phyloP scores from a whole-genome alignment of 1,284 basidiomycete genomes.

The Fistulinella staudtii region DNA sequence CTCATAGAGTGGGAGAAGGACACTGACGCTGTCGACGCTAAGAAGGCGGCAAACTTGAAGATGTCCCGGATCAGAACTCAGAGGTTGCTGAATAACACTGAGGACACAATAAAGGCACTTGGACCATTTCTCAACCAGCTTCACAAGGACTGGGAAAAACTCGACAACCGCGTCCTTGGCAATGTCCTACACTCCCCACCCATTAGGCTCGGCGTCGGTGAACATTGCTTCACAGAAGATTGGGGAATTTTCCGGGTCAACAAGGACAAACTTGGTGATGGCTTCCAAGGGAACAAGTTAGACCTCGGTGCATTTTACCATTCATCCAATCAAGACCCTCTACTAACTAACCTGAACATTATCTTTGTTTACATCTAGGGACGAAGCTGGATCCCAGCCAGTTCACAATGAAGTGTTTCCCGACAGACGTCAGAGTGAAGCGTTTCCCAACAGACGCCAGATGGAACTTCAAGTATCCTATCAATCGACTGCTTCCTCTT shows the following conservation, averaged over 20 bases:
- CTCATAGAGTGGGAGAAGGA: slow-evolving; percentile 9
- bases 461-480: slow-evolving; percentile 32
- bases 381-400: slow-evolving; percentile 20
- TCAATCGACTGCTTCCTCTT: slow-evolving; percentile 32
- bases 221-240: slow-evolving; percentile 32
- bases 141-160: slow-evolving; percentile 22
- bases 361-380: slow-evolving; percentile 30
- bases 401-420: too few relatives aligned
- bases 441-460: slow-evolving; percentile 23
- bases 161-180: slow-evolving; percentile 29
- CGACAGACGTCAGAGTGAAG: too few relatives aligned
- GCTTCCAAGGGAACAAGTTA: slow-evolving; percentile 27
- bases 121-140: slow-evolving; percentile 16
- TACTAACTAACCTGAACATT: slow-evolving; percentile 12
- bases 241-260: slow-evolving; percentile 35
- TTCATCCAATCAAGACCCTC: slow-evolving; percentile 9
- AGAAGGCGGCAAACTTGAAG: slow-evolving; percentile 18
- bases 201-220: slow-evolving; percentile 23
- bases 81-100: slow-evolving; percentile 15
- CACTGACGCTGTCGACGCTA: slow-evolving; percentile 12
- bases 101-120: slow-evolving; percentile 24
- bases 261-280: slow-evolving; percentile 26
- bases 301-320: slow-evolving; percentile 9
- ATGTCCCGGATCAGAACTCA: slow-evolving; percentile 11
- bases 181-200: slow-evolving; percentile 31